Evolutionary conservation across 1,284 basidiomycete genomes (phyloP), one percentile per base, ranked within the genome.

Genomic region (Cryptococcus hybrid): DNA sequence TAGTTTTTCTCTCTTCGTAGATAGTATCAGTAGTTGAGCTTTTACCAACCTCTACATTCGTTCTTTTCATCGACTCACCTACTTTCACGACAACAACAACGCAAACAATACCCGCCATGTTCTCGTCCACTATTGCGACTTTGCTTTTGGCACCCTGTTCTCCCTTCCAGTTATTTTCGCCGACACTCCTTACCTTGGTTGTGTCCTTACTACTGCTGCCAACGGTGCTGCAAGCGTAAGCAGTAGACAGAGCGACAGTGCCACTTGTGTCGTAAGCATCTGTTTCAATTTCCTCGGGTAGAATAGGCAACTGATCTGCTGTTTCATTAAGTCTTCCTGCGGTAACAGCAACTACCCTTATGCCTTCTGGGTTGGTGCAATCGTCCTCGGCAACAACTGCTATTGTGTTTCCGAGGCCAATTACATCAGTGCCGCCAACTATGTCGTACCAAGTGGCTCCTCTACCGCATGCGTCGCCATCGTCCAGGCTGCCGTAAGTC

Each of bases 401-500:
- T 54, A 51, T 34, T 58, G 57, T 24, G 45, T 51, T 38, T 24
- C 15, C 13, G 34, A 30, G 9, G 45, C 40, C n/a, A 51, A 47
- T 36, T 54, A 58, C 49, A 18, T 42, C 1, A 49, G 44, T 3
- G 52, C 52, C 13, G 30, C 42, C 9, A 39, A 38, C 12, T 54
- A 55, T 40, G 36, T 39, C 8, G 35, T 30, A 30, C 30, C 30
- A 4, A 30, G 3, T 4, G 30, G 30, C 4, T 30, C 52, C 7
- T 36, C 12, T 6, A 54, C 35, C 7, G 36, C 42, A 7, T 58
- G 57, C 38, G 18, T 36, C 24, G 35, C 36, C 36, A 13, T 15
- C 6, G 2, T 47, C 6, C 37, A 57, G 37, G 59, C 52, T 13
- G 46, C 55, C 2, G 59, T 60, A 24, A 60, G 57, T 55, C 35